These are phyloP conservation scores for Penicillium sp. DNA, from an alignment of 2,329 filamentous ascomycete genomes.

Conservation along the genomic window DNA sequence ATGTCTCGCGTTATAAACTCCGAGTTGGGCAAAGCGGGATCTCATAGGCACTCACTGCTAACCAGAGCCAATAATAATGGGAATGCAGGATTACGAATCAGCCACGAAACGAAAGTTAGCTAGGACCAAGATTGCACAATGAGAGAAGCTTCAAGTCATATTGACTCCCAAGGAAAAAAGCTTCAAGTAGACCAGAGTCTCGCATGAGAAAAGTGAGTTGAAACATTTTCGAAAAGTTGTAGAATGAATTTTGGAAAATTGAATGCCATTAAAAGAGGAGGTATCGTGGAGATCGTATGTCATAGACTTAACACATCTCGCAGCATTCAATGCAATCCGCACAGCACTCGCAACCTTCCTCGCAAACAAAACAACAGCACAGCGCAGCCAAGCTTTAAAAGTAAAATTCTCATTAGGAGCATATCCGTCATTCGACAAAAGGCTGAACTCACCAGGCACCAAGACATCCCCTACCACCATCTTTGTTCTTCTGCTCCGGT, in stretches of 20 bases:
- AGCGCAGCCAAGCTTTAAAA: constrained; percentile 47
- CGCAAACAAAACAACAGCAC: constrained; percentile 60
- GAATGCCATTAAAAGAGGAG: constrained; percentile 20
- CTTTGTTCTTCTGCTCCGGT: constrained; percentile 32
- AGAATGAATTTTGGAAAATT: constrained; percentile 1
- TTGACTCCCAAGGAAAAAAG: neutral
- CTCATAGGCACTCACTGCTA: no score
- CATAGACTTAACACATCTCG: constrained; percentile 31
- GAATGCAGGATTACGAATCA: no score
- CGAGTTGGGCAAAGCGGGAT: no score
- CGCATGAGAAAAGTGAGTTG: no score
- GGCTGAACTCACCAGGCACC: constrained; percentile 43
- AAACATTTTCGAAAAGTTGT: no score
- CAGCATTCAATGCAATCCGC: constrained; percentile 55
- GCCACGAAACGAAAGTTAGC: no score
- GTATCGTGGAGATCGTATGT: constrained; percentile 23
- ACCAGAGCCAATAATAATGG: no score
- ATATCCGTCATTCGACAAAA: neutral
- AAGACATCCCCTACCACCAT: constrained; percentile 44
- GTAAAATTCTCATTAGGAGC: constrained; percentile 8
- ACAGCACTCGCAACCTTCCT: constrained; percentile 60
- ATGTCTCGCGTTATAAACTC: no score
- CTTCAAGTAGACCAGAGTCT: constrained; percentile 3
- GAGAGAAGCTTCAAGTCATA: no score
- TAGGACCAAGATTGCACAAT: no score